Base-by-base conservation (phyloP, 1,284 basidiomycete species). In the Cystobasidium slooffiae region DNA sequence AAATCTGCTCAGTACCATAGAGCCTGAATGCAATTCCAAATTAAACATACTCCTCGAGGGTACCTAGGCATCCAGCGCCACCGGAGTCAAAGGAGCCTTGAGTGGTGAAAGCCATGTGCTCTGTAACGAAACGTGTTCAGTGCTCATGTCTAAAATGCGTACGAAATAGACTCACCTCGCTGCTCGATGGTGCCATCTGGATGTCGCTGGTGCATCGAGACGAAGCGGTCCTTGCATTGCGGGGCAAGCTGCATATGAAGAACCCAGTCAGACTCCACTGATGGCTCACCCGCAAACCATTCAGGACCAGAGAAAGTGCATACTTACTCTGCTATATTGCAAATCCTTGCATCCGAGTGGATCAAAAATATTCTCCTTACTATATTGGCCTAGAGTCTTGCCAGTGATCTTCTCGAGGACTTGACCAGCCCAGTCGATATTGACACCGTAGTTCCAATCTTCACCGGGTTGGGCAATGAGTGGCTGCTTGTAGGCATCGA, bases 341-440 rank as follows among this genome's bases (percentile, higher is more conserved):
- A 77, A 63, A 37, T 76, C 59, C 70, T 75, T 76, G 73, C 79
- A 78, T 41, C 79, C 79, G 7, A 80, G 72, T 1, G 79, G 79
- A 43, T 75, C 63, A 49, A 80, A 80, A 63, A 80, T 80, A 68
- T 79, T 65, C 49, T 79, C 59, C 65, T 78, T 75, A 58, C 76
- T 77, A 63, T 80, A 80, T 37, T 75, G 75, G 46, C 80, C 75
- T 12, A 80, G 72, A 31, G 75, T 68, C 12, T 76, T 55, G n/a
- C 79, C 79, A 6, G 78, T 78, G 24, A 76, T 63, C 39, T 68
- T 62, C 47, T 78, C 78, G 1, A 80, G 74, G 10, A 77, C 72
- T 47, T 76, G 76, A 37, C 78, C 78, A 18, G 76, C 78, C 77
- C 78, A 80, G 62, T 80, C 79, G 20, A 80, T 76, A 31, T 59